phyloP scores from a whole-genome alignment of 2,329 filamentous ascomycete species.

The Plectosphaerella sp. region DNA sequence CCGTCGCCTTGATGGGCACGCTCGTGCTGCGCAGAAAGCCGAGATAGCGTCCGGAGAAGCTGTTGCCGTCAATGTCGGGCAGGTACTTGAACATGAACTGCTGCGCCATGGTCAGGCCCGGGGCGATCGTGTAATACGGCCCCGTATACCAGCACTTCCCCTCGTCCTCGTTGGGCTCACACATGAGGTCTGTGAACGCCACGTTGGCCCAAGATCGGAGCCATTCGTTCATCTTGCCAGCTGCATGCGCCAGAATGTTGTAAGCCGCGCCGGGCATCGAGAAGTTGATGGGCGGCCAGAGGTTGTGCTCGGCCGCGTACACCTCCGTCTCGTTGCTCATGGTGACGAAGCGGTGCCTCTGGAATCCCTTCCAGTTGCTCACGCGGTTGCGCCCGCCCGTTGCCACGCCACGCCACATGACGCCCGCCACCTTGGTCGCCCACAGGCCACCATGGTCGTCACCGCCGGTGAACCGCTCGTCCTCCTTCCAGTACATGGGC shows the following conservation, averaged over 20 bases:
- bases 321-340: conserved; percentile 67
- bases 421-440: conserved; percentile 47
- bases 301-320: conserved; percentile 37
- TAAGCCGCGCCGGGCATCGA: conserved; percentile 45
- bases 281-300: conserved; percentile 45
- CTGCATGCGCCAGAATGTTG: conserved; percentile 38
- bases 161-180: conserved; percentile 30
- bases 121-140: conserved; percentile 34
- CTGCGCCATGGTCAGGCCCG: conserved; percentile 38
- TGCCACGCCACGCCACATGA: conserved; percentile 64
- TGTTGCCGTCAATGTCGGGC: conserved; percentile 73
- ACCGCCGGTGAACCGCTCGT: conserved; percentile 57
- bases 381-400: conserved; percentile 57
- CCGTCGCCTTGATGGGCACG: conserved; percentile 71
- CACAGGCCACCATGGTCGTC: conserved; percentile 50
- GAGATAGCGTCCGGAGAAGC: conserved; percentile 64
- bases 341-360: conserved; percentile 69
- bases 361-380: conserved; percentile 67
- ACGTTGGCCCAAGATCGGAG: conserved; percentile 44
- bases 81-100: conserved; percentile 65
- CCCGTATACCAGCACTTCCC: conserved; percentile 44
- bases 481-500: conserved; percentile 63
- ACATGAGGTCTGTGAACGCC: conserved; percentile 51
- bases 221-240: conserved; percentile 44
- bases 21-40: conserved; percentile 66